Evolutionary conservation across 2,329 filamentous ascomycete genomes (phyloP).

Genomic region (Fusarium incarnatum): DNA sequence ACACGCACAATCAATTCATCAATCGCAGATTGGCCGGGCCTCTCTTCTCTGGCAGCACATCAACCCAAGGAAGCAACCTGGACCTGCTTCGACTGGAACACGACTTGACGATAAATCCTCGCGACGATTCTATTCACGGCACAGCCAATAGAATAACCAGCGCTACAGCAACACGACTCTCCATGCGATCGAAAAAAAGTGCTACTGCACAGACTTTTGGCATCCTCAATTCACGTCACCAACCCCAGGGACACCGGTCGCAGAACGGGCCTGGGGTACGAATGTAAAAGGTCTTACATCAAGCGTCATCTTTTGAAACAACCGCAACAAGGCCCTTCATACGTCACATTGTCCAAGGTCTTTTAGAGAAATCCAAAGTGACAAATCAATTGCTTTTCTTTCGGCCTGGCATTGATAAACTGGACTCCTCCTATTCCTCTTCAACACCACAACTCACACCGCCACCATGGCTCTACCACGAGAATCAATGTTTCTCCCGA

Average conservation of each 20-base stretch:
- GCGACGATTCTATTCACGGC: background rate
- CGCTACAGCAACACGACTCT: background rate
- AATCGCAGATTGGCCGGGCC: background rate
- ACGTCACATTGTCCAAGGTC: slow-evolving; percentile 9
- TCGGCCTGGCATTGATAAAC: slow-evolving; percentile 2
- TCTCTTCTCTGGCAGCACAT: background rate
- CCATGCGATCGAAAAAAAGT: slow-evolving; percentile 1
- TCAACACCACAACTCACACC: slow-evolving; percentile 15
- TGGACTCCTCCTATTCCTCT: background rate
- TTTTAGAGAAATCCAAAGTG: slow-evolving; percentile 4
- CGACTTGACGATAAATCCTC: slow-evolving; percentile 8
- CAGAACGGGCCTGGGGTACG: slow-evolving; percentile 47
- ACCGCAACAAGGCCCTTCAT: slow-evolving; percentile 14
- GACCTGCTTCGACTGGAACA: background rate
- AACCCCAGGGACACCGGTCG: slow-evolving; percentile 46
- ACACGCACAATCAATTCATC: slow-evolving; percentile 1
- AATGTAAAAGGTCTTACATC: slow-evolving; percentile 38
- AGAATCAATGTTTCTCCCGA: slow-evolving; percentile 78
- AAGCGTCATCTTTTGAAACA: slow-evolving; percentile 28
- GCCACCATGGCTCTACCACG: slow-evolving; percentile 63
- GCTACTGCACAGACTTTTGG: slow-evolving; percentile 22
- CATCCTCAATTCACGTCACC: slow-evolving; percentile 24
- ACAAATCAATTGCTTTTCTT: slow-evolving; percentile 20
- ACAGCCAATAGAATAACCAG: background rate
- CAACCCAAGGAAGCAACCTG: background rate